These are phyloP conservation scores for Ailanthus altissimus DNA, from an alignment of 345 rosid genomes.

Conservation along the genomic window DNA sequence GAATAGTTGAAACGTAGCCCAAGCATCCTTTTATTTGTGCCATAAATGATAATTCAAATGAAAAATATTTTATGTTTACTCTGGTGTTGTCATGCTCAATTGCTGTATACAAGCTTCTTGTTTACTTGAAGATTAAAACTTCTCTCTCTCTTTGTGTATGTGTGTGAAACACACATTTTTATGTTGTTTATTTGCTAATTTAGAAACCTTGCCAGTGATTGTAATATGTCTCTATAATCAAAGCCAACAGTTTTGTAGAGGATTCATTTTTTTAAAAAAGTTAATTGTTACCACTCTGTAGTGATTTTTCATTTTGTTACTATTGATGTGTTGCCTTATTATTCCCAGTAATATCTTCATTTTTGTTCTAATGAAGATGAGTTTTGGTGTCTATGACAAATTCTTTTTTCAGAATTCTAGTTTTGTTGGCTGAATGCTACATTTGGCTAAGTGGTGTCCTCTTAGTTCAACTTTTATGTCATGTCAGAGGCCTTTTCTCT, in stretches of 20 bases:
- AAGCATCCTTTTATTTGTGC: neutral
- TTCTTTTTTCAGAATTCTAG: neutral
- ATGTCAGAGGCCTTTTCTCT: neutral
- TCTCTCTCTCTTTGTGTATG: neutral
- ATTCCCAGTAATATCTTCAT: neutral
- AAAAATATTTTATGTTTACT: slow-evolving; percentile 9
- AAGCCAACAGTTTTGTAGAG: neutral
- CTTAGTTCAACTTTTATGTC: neutral
- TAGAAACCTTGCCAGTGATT: neutral
- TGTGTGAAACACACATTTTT: neutral
- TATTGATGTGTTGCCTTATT: neutral
- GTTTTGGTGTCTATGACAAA: neutral
- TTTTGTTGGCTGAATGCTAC: neutral
- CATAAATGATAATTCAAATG: slow-evolving; percentile 19
- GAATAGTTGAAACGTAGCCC: neutral
- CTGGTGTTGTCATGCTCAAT: slow-evolving; percentile 17
- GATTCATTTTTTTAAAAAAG: neutral
- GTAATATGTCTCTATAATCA: neutral
- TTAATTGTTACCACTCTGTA: neutral
- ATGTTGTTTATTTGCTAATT: neutral
- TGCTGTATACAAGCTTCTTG: neutral
- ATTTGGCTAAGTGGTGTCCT: neutral
- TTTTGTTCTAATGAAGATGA: neutral
- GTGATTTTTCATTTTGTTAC: neutral
- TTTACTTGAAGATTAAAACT: neutral